These are phyloP conservation scores for Rhodotorula sp. DNA, from an alignment of 1,284 basidiomycete genomes.

Conservation along the genomic window DNA sequence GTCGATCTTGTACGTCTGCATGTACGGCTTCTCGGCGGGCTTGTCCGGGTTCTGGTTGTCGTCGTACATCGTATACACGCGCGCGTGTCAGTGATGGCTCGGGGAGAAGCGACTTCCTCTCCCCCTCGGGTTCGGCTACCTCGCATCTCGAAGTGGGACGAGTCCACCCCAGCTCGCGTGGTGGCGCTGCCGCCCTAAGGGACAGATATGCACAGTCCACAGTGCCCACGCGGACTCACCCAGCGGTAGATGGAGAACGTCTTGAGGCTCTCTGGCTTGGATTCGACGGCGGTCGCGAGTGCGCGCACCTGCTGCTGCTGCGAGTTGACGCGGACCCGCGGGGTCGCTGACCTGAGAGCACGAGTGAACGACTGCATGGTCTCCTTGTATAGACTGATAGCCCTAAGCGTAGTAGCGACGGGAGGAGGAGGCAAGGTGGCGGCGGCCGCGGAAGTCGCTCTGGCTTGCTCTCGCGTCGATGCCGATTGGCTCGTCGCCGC, in stretches of 20 bases:
- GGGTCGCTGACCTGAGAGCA: not conserved
- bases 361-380: not conserved
- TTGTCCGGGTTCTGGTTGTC: slow-evolving; percentile 81
- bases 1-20: slow-evolving; percentile 91
- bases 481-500: not conserved
- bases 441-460: not conserved
- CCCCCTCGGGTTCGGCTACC: no score
- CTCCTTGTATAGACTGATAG: not conserved
- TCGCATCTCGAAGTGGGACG: no score
- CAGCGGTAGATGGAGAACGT: slow-evolving; percentile 97
- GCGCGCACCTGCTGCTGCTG: slow-evolving; percentile 16
- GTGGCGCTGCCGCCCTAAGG: not conserved
- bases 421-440: not conserved
- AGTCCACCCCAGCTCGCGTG: not conserved
- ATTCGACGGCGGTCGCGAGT: slow-evolving; percentile 30
- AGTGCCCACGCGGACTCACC: slow-evolving; percentile 56
- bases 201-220: not conserved
- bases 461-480: not conserved
- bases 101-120: not conserved
- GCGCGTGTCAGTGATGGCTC: not conserved
- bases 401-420: not conserved
- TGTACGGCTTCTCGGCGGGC: slow-evolving; percentile 82
- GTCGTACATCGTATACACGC: not conserved
- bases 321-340: not conserved
- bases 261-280: slow-evolving; percentile 57